Evolutionary conservation across 306 rosid species (phyloP), one percentile per base, ranked within the genome.

Genomic region (Mimosa bimucronata): DNA sequence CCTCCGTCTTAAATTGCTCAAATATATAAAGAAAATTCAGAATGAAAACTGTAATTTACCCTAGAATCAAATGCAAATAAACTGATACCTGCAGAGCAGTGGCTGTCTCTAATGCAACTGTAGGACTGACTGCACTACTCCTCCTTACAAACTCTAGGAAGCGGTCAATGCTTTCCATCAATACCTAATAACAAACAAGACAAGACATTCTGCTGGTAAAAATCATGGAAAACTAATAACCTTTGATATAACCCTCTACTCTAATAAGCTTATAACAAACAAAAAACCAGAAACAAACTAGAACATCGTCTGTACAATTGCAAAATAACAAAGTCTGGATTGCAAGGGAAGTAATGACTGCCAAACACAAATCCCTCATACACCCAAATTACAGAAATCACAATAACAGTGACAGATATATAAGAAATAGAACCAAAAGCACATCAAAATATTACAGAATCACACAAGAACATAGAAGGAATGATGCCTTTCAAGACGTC

Each of bases 91-190:
- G 99, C 85, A 95, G 85, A 80, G 97, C 99, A 75, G 92, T 85
- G 44, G 99, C 96, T 37, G 99, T 95, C 91, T 95, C 99, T 72
- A 90, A 81, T 14, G 99, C 88, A 85, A 95, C 87, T 60, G 96
- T 89, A 64, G 99, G 99, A 86, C 99, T 95, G 71, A 93, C 93
- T 62, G 94, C 99, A 86, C 89, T 93, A 75, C 98, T 95, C 75
- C 98, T 90, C 84, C 88, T 90, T 81, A 93, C 23, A 88, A 95
- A 95, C 88, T 95, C 97, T 37, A 92, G 76, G 82, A 95, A 77
- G 3, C 97, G 94, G 73, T 93, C 89, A 89, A 87, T 85, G 83
- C 99, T 95, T 81, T 91, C 91, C 91, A 84, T 85, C 78, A 93
- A 85, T 81, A 93, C 89, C 99, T 95, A 85, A 76, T 81, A 83